A percentile compares a stretch with the other conserved stretches of the same genome.
Conservation (phyloP, 768 basidiomycete species). For the Podaxis pistillaris region DNA sequence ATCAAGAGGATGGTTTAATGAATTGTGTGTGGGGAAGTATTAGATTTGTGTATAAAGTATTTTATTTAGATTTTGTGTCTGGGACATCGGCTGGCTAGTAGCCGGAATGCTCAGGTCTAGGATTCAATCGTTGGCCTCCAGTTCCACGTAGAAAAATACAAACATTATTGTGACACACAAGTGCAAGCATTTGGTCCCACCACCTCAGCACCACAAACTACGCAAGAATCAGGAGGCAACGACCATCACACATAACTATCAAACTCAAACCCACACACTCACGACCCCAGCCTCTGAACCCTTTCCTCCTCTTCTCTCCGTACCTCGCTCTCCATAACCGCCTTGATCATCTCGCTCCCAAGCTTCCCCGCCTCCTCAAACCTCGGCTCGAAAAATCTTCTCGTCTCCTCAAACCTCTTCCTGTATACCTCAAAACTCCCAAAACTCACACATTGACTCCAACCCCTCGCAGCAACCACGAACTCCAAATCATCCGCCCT, state of each 20-base stretch:
- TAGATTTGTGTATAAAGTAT: too few species aligned
- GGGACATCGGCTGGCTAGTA: too few species aligned
- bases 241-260: background rate
- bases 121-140: too few species aligned
- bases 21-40: too few species aligned
- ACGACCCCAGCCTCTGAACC: background rate
- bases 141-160: too few species aligned
- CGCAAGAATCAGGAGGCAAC: background rate
- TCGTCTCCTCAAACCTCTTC: slow-evolving; percentile 75
- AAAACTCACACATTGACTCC: slow-evolving; percentile 95
- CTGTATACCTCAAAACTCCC: slow-evolving; percentile 89
- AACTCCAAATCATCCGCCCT: slow-evolving; percentile 93
- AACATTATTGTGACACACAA: too few species aligned
- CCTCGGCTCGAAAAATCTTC: slow-evolving; percentile 78
- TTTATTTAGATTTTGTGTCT: too few species aligned
- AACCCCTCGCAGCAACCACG: slow-evolving; percentile 87
- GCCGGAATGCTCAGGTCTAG: too few species aligned
- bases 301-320: slow-evolving; percentile 30
- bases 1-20: too few species aligned
- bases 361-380: slow-evolving; percentile 85
- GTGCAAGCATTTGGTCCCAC: too few species aligned
- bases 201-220: too few species aligned
- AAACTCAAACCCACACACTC: background rate
- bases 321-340: slow-evolving; percentile 65
- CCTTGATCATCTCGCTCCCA: slow-evolving; percentile 88